phyloP scores from a whole-genome alignment of 2,329 filamentous ascomycete genomes.

The Raffaelea arxii region DNA sequence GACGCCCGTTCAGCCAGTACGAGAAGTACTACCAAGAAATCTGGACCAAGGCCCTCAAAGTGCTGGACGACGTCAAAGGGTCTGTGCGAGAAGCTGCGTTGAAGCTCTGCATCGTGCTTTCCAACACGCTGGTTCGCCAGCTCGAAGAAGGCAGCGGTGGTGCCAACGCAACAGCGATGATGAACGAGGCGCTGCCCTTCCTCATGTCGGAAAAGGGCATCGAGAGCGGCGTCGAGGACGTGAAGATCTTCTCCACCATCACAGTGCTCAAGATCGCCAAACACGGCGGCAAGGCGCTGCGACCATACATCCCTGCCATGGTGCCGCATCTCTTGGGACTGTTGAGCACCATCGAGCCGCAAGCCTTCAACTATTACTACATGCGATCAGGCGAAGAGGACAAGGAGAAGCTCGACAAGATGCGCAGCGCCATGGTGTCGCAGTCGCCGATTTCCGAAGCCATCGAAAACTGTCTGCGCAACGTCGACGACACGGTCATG shows the following conservation, averaged over 20 bases:
- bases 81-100: slow-evolving; percentile 76
- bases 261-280: slow-evolving; percentile 87
- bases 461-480: slow-evolving; percentile 79
- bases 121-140: slow-evolving; percentile 74
- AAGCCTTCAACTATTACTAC: slow-evolving; percentile 86
- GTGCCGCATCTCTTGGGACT: slow-evolving; percentile 72
- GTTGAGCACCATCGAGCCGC: slow-evolving; percentile 79
- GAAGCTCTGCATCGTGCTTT: slow-evolving; percentile 72
- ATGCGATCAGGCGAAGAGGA: slow-evolving; percentile 81
- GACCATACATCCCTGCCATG: slow-evolving; percentile 72
- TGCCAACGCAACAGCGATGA: slow-evolving; percentile 58
- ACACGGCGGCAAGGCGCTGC: slow-evolving; percentile 68
- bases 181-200: slow-evolving; percentile 82
- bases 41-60: slow-evolving; percentile 78
- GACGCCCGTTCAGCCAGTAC: slow-evolving; percentile 65
- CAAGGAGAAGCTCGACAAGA: slow-evolving; percentile 81
- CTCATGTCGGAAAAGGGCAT: slow-evolving; percentile 80
- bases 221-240: slow-evolving; percentile 80
- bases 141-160: slow-evolving; percentile 63
- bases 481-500: slow-evolving; percentile 73
- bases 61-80: slow-evolving; percentile 92
- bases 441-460: slow-evolving; percentile 86
- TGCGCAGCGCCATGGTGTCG: slow-evolving; percentile 71
- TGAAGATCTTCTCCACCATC: slow-evolving; percentile 71
- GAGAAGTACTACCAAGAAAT: slow-evolving; percentile 77